A percentile compares a stretch with the other conserved stretches of the same genome.
These are phyloP conservation scores for Larix kaempferi DNA, from an alignment of 75 land plant genomes.

Conservation along the genomic window DNA sequence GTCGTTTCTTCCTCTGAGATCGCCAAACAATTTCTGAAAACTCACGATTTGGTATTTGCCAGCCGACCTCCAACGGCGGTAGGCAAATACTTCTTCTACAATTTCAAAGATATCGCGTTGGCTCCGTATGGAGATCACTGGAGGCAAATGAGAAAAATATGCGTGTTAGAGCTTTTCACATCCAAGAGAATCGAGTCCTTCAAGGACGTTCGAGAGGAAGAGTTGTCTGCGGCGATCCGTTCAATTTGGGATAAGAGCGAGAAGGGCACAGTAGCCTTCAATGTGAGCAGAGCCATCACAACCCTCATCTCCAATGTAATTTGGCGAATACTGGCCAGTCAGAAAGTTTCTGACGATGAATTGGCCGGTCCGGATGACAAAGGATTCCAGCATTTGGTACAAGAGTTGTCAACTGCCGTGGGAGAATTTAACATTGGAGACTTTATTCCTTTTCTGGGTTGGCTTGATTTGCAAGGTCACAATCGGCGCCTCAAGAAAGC, in stretches of 20 bases:
- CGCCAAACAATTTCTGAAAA: constrained; percentile 36
- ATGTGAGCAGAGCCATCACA: neutral
- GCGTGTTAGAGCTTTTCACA: constrained; percentile 26
- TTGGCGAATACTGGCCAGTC: neutral
- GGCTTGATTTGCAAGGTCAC: constrained; percentile 25
- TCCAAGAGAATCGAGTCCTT: constrained; percentile 28
- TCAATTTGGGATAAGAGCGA: neutral
- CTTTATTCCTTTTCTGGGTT: constrained; percentile 20
- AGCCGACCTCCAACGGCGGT: constrained; percentile 17
- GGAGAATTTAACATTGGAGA: constrained; percentile 24
- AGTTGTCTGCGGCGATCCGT: neutral
- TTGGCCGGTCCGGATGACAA: too few relatives aligned
- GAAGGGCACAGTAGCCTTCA: neutral
- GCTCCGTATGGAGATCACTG: constrained; percentile 38
- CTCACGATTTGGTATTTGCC: constrained; percentile 39
- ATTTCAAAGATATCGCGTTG: constrained; percentile 19
- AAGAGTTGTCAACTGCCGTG: neutral
- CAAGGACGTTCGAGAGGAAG: constrained; percentile 21
- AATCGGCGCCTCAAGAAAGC: neutral
- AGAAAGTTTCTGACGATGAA: neutral
- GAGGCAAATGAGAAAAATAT: constrained; percentile 31
- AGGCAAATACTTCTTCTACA: neutral
- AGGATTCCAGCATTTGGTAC: too few relatives aligned
- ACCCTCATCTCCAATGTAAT: neutral
- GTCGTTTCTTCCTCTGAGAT: too few relatives aligned